phyloP scores from a whole-genome alignment of 192 early-diverging fungal species.

The Thamnidium elegans region DNA sequence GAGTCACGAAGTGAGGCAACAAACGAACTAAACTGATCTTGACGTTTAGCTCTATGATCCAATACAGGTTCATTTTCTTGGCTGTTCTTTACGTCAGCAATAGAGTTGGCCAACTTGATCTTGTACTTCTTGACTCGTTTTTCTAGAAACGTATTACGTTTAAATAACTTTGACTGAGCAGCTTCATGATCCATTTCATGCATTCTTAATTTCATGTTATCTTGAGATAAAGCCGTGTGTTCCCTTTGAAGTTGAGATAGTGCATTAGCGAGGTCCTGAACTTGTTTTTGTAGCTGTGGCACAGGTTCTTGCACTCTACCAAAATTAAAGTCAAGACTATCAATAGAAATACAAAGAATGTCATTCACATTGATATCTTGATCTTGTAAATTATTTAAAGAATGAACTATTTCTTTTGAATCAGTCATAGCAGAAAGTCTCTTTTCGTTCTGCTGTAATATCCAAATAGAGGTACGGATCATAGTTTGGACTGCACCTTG shows the following conservation, averaged over 20 bases:
- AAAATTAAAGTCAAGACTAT: too few relatives aligned
- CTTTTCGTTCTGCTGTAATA: conserved; percentile 80
- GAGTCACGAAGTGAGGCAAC: conserved; percentile 22
- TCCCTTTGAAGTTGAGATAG: conserved; percentile 68
- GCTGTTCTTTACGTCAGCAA: not conserved
- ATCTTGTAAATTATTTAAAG: conserved; percentile 66
- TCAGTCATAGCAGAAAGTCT: conserved; percentile 62
- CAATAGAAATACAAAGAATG: not conserved
- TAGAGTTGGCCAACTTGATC: conserved; percentile 24
- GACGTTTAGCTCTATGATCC: not conserved
- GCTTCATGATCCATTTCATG: conserved; percentile 43
- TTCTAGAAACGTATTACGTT: conserved; percentile 40
- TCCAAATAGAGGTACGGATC: conserved; percentile 77
- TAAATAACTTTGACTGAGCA: conserved; percentile 52
- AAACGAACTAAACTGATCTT: conserved; percentile 26
- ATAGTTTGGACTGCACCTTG: conserved; percentile 85
- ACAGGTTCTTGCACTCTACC: not conserved
- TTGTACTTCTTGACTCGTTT: conserved; percentile 47
- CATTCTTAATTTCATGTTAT: conserved; percentile 53
- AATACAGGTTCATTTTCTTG: not conserved
- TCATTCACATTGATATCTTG: conserved; percentile 58
- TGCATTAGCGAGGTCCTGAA: conserved; percentile 59
- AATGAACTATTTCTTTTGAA: conserved; percentile 78
- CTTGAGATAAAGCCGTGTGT: conserved; percentile 60
- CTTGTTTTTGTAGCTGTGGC: conserved; percentile 53